Conservation (phyloP, 345 rosid genomes). For the Arabidopsis suecica region DNA sequence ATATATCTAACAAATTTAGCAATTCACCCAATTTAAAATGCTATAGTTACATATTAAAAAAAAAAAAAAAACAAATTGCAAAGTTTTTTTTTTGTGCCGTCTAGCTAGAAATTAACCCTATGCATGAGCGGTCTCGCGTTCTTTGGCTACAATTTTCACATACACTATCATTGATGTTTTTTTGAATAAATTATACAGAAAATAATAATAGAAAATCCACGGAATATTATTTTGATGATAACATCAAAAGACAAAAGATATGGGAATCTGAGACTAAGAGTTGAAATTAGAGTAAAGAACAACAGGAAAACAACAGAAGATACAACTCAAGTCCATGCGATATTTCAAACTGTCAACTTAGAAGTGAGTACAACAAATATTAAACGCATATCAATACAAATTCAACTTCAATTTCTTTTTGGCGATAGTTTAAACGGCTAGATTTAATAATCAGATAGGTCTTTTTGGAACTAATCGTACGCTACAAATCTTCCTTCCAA, state of each 20-base stretch:
- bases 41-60: neutral
- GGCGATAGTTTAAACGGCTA: conserved; percentile 22
- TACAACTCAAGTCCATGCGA: conserved; percentile 42
- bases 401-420: conserved; percentile 29
- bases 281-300: conserved; percentile 43
- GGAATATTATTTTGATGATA: conserved; percentile 33
- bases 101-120: neutral
- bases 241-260: conserved; percentile 12
- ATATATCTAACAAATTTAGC: neutral
- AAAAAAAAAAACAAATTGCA: neutral
- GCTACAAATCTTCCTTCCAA: conserved; percentile 18
- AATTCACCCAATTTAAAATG: neutral
- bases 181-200: neutral
- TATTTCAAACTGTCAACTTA: conserved; percentile 38
- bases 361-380: conserved; percentile 34
- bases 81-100: neutral
- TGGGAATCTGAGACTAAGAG: conserved; percentile 43
- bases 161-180: neutral
- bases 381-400: conserved; percentile 35
- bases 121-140: conserved; percentile 24
- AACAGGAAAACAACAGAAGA: conserved; percentile 46
- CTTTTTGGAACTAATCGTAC: conserved; percentile 6
- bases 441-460: conserved; percentile 10
- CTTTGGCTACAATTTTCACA: conserved; percentile 9
- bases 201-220: conserved; percentile 4